Percentiles rank a stretch among this genome's conserved stretches.
Conservation (phyloP, 768 basidiomycete species). For the Trametes maxima region DNA sequence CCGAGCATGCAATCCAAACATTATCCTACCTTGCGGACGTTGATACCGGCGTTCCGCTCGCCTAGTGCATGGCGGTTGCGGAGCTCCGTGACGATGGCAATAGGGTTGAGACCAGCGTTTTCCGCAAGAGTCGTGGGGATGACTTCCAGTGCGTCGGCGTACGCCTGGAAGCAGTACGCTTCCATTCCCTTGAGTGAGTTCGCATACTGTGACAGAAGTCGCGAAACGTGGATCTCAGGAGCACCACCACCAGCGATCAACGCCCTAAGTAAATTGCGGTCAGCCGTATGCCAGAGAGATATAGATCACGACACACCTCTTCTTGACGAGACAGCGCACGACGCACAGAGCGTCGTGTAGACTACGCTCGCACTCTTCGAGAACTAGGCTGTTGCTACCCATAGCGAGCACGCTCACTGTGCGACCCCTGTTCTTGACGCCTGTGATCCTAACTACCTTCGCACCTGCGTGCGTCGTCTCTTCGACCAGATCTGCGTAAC, state of each 20-base stretch:
- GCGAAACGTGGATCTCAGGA: constrained; percentile 96
- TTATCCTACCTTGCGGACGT: constrained; percentile 84
- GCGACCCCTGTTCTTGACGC: constrained; percentile 91
- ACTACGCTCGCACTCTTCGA: constrained; percentile 97
- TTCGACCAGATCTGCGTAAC: constrained; percentile 93
- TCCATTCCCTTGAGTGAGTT: constrained; percentile 97
- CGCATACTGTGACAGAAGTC: constrained; percentile 85
- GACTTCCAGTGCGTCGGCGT: constrained; percentile 95
- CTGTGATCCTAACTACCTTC: constrained; percentile 93
- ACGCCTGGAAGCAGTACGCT: constrained; percentile 98
- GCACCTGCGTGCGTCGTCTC: constrained; percentile 80
- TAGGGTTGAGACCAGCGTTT: constrained; percentile 97
- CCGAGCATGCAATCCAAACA: neutral
- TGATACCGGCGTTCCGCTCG: constrained; percentile 94
- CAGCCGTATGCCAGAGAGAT: neutral
- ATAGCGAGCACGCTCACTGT: constrained; percentile 96
- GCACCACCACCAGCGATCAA: constrained; percentile 96
- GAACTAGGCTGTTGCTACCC: constrained; percentile 88
- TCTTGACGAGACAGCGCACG: constrained; percentile 97
- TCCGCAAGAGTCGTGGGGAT: constrained; percentile 98
- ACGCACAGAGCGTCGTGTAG: constrained; percentile 99
- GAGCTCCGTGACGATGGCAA: constrained; percentile 96
- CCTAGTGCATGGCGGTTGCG: constrained; percentile 96
- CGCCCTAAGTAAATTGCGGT: constrained; percentile 49
- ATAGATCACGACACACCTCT: constrained; percentile 60